Percentiles rank a stretch among this genome's conserved stretches.
Conservation (phyloP, 1,284 basidiomycete species). For the Sporisorium reilianum region DNA sequence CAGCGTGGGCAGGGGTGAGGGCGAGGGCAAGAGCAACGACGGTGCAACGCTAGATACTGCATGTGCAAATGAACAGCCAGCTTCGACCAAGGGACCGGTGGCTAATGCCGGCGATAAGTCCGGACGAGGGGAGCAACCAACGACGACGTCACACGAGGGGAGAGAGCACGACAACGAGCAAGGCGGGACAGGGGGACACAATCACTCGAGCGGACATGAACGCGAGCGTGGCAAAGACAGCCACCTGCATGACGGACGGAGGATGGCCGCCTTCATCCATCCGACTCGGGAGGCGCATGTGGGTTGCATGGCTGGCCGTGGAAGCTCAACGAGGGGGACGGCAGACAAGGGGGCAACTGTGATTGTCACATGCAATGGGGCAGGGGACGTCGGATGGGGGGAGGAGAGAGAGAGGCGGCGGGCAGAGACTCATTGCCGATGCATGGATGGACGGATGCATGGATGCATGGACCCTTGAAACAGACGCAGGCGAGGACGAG, state of each 20-base stretch:
- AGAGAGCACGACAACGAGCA: background rate
- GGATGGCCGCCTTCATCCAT: background rate
- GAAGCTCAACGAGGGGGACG: constrained; percentile 4
- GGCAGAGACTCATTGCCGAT: background rate
- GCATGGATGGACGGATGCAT: background rate
- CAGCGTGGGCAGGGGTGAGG: background rate
- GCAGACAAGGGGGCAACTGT: background rate
- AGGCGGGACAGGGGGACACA: background rate
- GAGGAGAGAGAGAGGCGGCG: background rate
- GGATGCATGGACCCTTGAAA: background rate
- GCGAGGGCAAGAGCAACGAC: background rate
- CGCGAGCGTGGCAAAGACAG: background rate
- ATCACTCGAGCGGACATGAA: background rate
- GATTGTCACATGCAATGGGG: background rate
- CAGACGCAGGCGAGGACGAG: background rate
- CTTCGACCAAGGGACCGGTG: background rate
- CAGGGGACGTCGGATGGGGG: background rate
- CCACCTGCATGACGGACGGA: constrained; percentile 1
- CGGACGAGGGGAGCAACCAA: background rate
- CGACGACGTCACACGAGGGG: background rate
- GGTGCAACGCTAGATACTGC: background rate
- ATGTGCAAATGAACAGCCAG: background rate
- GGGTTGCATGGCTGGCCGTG: constrained; percentile 8
- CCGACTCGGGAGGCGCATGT: constrained; percentile 3
- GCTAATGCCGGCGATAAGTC: background rate